phyloP scores from a whole-genome alignment of 495 filamentous ascomycete genomes.

The Lindgomyces ingoldianus region DNA sequence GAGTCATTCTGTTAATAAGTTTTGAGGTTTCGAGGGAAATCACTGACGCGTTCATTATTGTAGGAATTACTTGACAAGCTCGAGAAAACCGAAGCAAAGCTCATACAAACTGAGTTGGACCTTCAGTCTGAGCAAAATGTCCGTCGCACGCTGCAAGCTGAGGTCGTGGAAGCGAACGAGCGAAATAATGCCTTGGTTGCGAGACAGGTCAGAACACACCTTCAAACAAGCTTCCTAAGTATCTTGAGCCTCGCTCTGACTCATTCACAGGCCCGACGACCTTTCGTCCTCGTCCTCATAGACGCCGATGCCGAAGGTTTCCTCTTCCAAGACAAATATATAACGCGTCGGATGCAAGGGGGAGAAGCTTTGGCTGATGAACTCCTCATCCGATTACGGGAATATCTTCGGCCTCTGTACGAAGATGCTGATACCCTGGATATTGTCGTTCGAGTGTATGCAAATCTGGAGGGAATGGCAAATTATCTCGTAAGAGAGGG shows the following conservation, averaged over 20 bases:
- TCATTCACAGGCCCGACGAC: constrained; percentile 17
- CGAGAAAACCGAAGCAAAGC: constrained; percentile 35
- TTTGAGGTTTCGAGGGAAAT: background rate
- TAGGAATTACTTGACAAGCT: constrained; percentile 36
- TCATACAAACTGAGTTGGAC: constrained; percentile 34
- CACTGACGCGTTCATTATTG: background rate
- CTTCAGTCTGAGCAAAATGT: constrained; percentile 38
- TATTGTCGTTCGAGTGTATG: constrained; percentile 47
- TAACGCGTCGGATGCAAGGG: constrained; percentile 42
- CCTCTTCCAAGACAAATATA: constrained; percentile 45
- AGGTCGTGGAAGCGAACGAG: constrained; percentile 36
- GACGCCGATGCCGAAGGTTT: constrained; percentile 38
- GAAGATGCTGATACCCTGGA: constrained; percentile 40
- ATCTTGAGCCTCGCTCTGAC: background rate
- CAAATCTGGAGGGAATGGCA: constrained; percentile 45
- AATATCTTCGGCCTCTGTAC: constrained; percentile 41
- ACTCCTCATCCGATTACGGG: constrained; percentile 39
- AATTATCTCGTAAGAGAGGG: constrained; percentile 40
- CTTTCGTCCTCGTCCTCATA: constrained; percentile 33
- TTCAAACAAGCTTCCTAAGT: background rate
- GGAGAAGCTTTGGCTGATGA: constrained; percentile 47
- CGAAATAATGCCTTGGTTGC: constrained; percentile 27
- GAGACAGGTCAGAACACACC: constrained; percentile 16
- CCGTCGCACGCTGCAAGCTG: constrained; percentile 31
- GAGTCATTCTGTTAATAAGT: background rate